Evolutionary conservation across 345 rosid species (phyloP).

Genomic region (Gossypium ekmanianum): DNA sequence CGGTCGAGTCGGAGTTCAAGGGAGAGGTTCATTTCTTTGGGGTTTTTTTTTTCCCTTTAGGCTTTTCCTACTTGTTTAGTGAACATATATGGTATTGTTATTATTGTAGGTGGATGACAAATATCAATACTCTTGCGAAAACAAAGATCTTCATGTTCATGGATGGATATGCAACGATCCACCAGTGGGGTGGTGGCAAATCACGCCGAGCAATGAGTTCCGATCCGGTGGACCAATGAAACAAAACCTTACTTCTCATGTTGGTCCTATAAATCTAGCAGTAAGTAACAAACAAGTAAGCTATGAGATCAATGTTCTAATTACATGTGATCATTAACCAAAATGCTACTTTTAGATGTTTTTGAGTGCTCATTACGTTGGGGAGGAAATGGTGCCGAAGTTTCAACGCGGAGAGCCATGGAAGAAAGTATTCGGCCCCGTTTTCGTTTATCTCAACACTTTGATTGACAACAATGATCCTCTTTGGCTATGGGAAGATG

Average conservation of each 20-base stretch:
- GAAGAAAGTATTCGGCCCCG: conserved; percentile 94
- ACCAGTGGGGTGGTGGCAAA: conserved; percentile 77
- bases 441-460: conserved; percentile 61
- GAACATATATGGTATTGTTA: neutral
- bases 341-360: conserved; percentile 52
- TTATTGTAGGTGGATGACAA: conserved; percentile 77
- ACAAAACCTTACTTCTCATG: conserved; percentile 68
- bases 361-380: conserved; percentile 78
- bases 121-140: conserved; percentile 81
- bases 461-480: conserved; percentile 32
- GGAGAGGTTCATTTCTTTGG: conserved; percentile 54
- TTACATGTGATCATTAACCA: neutral
- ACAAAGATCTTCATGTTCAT: conserved; percentile 66
- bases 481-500: conserved; percentile 68
- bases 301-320: neutral
- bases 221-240: conserved; percentile 60
- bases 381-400: conserved; percentile 73
- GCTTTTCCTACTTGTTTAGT: neutral
- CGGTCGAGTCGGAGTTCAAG: conserved; percentile 67
- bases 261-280: conserved; percentile 52
- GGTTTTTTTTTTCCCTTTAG: neutral
- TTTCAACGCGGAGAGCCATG: conserved; percentile 64
- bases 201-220: conserved; percentile 64
- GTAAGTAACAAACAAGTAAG: conserved; percentile 6
- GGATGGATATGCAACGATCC: conserved; percentile 73